A percentile compares a stretch with the other conserved stretches of the same genome.
These are phyloP conservation scores for Tulasnella calospora DNA, from an alignment of 768 basidiomycete species.

Conservation along the genomic window DNA sequence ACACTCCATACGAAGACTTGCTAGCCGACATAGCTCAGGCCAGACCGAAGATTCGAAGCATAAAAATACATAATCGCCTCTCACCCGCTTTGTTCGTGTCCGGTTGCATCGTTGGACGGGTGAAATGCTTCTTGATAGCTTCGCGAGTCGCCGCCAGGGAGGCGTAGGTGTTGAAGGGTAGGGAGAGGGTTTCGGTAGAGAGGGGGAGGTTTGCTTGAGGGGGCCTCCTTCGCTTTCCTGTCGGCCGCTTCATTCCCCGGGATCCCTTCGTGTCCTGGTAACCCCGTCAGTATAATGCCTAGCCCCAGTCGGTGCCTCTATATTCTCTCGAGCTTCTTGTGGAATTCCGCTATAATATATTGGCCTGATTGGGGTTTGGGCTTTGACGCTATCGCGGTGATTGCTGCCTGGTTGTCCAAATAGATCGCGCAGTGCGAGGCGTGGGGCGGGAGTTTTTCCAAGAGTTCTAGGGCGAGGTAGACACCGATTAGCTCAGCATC, in stretches of 20 bases:
- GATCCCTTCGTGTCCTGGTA: constrained; percentile 23
- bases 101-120: no score
- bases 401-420: constrained; percentile 26
- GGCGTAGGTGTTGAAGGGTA: no score
- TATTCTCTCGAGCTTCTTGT: background rate
- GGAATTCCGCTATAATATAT: constrained; percentile 9
- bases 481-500: constrained; percentile 8
- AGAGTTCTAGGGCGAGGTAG: constrained; percentile 4
- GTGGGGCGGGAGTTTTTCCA: background rate
- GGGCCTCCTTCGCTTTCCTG: constrained; percentile 11
- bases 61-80: no score
- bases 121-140: background rate
- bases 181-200: background rate
- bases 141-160: constrained; percentile 19
- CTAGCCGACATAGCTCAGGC: background rate
- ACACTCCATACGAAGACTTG: no score
- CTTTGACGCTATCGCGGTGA: background rate
- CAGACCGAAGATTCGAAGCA: background rate
- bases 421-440: background rate
- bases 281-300: background rate
- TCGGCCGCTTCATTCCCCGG: constrained; percentile 22
- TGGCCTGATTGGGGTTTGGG: constrained; percentile 12
- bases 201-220: background rate
- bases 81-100: background rate
- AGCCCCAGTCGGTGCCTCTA: background rate